Conservation (phyloP, 176 grass and related monocot species). For the Aegilops speltoides region DNA sequence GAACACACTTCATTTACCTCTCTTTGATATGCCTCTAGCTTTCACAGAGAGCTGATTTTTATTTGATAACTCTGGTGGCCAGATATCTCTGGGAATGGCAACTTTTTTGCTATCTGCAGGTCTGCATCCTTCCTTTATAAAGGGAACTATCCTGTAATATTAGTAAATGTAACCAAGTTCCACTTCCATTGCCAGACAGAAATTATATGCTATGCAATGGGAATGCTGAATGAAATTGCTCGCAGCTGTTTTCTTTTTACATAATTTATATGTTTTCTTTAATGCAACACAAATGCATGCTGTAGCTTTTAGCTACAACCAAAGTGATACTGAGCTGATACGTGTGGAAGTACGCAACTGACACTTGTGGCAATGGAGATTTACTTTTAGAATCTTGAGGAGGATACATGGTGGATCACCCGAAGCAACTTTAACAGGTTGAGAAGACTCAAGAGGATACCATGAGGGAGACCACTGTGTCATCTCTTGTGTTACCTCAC, state of each 20-base stretch:
- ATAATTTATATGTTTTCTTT: slow-evolving; percentile 12
- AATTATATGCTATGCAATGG: slow-evolving; percentile 49
- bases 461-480: not conserved
- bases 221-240: slow-evolving; percentile 32
- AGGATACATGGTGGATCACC: slow-evolving; percentile 49
- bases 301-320: slow-evolving; percentile 42
- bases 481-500: slow-evolving; percentile 14
- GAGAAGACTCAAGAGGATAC: slow-evolving; percentile 17
- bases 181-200: slow-evolving; percentile 27
- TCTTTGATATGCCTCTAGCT: not conserved
- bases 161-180: slow-evolving; percentile 45
- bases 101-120: slow-evolving; percentile 34
- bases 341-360: slow-evolving; percentile 36
- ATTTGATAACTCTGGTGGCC: not conserved
- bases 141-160: slow-evolving; percentile 36
- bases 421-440: slow-evolving; percentile 1
- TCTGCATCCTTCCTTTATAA: slow-evolving; percentile 47
- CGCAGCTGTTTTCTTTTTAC: not conserved
- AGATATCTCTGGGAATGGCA: slow-evolving; percentile 29
- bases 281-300: slow-evolving; percentile 48
- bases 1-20: not conserved
- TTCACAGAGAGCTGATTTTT: not conserved
- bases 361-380: slow-evolving; percentile 52
- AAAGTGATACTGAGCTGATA: slow-evolving; percentile 27
- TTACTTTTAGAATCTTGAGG: slow-evolving; percentile 57